A percentile compares a stretch with the other conserved stretches of the same genome.
Conservation (phyloP, 73 alveolate species). For the Stentor roeselii region DNA sequence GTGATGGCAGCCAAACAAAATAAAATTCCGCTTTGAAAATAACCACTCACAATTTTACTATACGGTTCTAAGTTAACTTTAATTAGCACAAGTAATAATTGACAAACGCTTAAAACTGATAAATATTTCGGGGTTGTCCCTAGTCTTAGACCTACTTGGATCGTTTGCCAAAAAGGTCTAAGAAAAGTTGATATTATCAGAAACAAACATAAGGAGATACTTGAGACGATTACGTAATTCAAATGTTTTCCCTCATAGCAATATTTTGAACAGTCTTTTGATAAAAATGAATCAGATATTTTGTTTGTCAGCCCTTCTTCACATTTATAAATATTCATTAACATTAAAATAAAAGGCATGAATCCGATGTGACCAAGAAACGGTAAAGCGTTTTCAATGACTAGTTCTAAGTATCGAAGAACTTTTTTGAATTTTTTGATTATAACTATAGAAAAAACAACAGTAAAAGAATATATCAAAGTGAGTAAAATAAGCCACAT, state of each 20-base stretch:
- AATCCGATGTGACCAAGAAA: neutral
- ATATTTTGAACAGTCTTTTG: neutral
- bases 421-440: too few relatives aligned
- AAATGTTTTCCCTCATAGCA: neutral
- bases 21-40: too few relatives aligned
- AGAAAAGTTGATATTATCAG: neutral
- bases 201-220: neutral
- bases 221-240: neutral
- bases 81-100: too few relatives aligned
- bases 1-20: too few relatives aligned
- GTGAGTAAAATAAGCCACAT: neutral
- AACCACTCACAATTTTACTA: too few relatives aligned
- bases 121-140: too few relatives aligned
- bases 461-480: neutral
- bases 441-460: too few relatives aligned
- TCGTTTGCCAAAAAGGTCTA: constrained; percentile 5
- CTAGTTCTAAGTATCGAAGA: neutral
- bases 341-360: neutral
- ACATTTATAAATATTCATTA: neutral
- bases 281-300: neutral
- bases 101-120: too few relatives aligned
- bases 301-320: neutral
- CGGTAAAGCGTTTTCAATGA: too few relatives aligned
- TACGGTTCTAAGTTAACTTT: too few relatives aligned
- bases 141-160: too few relatives aligned